These are phyloP conservation scores for Pseudozyma sp. DNA, from an alignment of 1,284 basidiomycete genomes.

Conservation along the genomic window DNA sequence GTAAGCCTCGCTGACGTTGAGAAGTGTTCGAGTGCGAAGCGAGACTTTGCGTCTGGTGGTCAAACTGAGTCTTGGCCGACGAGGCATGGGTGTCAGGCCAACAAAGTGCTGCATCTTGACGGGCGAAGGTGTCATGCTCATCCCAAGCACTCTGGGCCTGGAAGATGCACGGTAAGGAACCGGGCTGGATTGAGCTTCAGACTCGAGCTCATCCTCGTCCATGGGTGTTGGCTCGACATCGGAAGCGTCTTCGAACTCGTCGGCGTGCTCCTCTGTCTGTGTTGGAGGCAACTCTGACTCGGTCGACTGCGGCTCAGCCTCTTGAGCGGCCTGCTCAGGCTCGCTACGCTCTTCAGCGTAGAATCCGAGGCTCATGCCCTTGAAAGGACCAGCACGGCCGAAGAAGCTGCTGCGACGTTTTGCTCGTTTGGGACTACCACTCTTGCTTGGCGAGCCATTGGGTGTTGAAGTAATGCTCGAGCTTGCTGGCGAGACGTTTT, in stretches of 20 bases:
- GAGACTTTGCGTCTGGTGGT: slow-evolving; percentile 42
- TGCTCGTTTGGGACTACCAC: slow-evolving; percentile 41
- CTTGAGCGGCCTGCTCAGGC: slow-evolving; percentile 4
- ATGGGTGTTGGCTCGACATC: slow-evolving; percentile 23
- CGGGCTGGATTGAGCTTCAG: slow-evolving; percentile 3
- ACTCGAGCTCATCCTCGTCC: slow-evolving; percentile 16
- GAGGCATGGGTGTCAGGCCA: slow-evolving; percentile 41
- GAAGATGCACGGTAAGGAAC: slow-evolving; percentile 12
- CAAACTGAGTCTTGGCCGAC: slow-evolving; percentile 45
- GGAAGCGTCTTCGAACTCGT: slow-evolving; percentile 27
- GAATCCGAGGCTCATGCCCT: slow-evolving; percentile 47
- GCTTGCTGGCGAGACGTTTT: slow-evolving; percentile 21
- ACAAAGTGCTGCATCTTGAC: slow-evolving; percentile 44
- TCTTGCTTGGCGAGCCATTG: slow-evolving; percentile 23
- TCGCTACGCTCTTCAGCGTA: slow-evolving; percentile 51
- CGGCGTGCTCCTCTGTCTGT: slow-evolving; percentile 5
- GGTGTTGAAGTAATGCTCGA: slow-evolving; percentile 7
- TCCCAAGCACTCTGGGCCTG: slow-evolving; percentile 24
- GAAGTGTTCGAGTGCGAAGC: slow-evolving; percentile 49
- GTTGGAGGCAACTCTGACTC: background rate
- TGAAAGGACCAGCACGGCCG: slow-evolving; percentile 48
- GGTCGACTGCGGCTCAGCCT: background rate
- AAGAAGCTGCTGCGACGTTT: slow-evolving; percentile 58
- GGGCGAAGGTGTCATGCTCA: slow-evolving; percentile 48
- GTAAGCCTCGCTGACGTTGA: slow-evolving; percentile 46